A percentile compares a stretch with the other conserved stretches of the same genome.
These are phyloP conservation scores for Lactarius hatsudake DNA, from an alignment of 768 basidiomycete genomes.

Conservation along the genomic window DNA sequence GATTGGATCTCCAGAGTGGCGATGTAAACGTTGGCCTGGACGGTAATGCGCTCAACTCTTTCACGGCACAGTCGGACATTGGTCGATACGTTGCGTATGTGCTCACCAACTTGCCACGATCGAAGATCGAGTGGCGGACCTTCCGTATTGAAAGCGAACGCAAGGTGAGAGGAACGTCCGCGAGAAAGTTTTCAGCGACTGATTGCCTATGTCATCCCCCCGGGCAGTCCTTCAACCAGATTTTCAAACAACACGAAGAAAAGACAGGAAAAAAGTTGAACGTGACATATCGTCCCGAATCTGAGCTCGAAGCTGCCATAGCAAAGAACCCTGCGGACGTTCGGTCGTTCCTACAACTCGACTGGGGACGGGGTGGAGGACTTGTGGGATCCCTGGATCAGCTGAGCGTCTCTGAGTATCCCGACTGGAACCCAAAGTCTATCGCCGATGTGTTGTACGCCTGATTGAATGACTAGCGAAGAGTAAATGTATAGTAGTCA, in stretches of 20 bases:
- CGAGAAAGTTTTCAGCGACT: not conserved
- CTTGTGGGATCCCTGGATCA: constrained; percentile 12
- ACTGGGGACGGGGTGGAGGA: constrained; percentile 21
- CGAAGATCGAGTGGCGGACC: constrained; percentile 17
- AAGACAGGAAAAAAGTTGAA: constrained; percentile 26
- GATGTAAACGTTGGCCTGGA: constrained; percentile 21
- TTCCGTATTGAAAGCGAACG: constrained; percentile 27
- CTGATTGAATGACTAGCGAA: not conserved
- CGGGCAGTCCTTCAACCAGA: constrained; percentile 27
- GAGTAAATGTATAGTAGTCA: not conserved
- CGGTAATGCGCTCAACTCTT: constrained; percentile 25
- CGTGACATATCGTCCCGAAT: constrained; percentile 11
- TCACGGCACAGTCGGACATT: constrained; percentile 25
- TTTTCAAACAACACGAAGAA: constrained; percentile 22
- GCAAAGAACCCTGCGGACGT: constrained; percentile 10
- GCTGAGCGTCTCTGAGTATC: constrained; percentile 22
- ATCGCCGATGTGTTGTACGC: constrained; percentile 13
- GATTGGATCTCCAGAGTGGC: constrained; percentile 21
- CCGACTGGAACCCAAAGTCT: constrained; percentile 26
- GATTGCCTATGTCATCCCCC: not conserved
- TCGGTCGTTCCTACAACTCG: constrained; percentile 5
- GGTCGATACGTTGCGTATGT: constrained; percentile 28
- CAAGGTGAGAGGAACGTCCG: constrained; percentile 15
- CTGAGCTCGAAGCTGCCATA: constrained; percentile 22
- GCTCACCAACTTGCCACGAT: constrained; percentile 19